phyloP scores from a whole-genome alignment of 139 green algal species.

The Zygnema circumcarinatum region DNA sequence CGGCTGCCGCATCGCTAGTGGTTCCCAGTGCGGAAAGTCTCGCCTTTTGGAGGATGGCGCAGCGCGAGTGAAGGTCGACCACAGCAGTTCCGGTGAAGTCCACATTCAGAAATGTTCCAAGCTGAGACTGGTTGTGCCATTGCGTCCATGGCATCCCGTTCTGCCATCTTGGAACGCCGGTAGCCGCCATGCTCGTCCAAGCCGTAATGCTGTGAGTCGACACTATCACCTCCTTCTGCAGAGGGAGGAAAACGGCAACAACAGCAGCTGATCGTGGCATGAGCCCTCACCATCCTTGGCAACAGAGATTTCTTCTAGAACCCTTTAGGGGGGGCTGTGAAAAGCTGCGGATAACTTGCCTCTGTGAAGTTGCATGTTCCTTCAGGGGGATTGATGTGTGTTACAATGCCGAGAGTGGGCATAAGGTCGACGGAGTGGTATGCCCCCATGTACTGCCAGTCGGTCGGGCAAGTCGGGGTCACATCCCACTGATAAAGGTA shows the following conservation, averaged over 20 bases:
- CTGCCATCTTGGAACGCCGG: neutral
- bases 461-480: neutral
- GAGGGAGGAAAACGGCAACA: too few relatives aligned
- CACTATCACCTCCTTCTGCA: neutral
- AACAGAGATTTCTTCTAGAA: too few relatives aligned
- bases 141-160: neutral
- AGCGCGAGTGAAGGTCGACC: neutral
- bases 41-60: neutral
- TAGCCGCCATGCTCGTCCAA: neutral
- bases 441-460: neutral
- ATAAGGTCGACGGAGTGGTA: neutral
- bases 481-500: neutral
- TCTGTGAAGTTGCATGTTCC: neutral
- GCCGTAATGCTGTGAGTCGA: neutral
- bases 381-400: neutral
- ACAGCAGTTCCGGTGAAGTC: neutral
- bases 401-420: neutral
- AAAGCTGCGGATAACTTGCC: neutral
- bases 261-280: too few relatives aligned
- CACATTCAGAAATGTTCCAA: neutral
- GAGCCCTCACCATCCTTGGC: too few relatives aligned
- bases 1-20: too few relatives aligned
- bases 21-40: neutral
- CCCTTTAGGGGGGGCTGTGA: too few relatives aligned
- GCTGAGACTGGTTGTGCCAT: neutral